A percentile compares a stretch with the other conserved stretches of the same genome.
These are phyloP conservation scores for Xylaria venustula DNA, from an alignment of 495 filamentous ascomycete genomes.

Conservation along the genomic window DNA sequence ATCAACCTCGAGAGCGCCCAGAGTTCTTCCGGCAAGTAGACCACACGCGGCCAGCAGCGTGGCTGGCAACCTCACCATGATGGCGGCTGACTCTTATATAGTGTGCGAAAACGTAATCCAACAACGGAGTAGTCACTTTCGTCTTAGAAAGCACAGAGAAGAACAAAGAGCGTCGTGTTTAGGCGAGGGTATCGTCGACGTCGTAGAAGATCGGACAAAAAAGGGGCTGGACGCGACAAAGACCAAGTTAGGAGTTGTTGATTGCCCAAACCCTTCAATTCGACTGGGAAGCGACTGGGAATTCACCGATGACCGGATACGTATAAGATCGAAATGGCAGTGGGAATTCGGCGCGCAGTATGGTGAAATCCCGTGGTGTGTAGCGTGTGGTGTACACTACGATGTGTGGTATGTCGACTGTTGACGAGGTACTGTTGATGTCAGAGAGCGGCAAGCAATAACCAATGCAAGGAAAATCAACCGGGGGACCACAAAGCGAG, in stretches of 20 bases:
- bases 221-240: neutral
- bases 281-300: neutral
- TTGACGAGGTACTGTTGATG: neutral
- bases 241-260: neutral
- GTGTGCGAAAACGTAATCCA: neutral
- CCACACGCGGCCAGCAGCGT: slow-evolving; percentile 26
- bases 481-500: neutral
- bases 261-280: neutral
- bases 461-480: neutral
- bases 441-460: neutral
- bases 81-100: neutral
- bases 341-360: neutral
- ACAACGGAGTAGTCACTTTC: neutral
- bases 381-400: neutral
- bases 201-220: neutral
- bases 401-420: neutral
- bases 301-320: neutral
- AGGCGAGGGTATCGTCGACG: neutral
- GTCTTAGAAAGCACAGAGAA: neutral
- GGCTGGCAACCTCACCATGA: slow-evolving; percentile 26
- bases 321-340: neutral
- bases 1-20: slow-evolving; percentile 31
- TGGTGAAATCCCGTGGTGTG: neutral
- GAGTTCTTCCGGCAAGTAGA: slow-evolving; percentile 17
- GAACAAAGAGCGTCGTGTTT: neutral